A percentile compares a stretch with the other conserved stretches of the same genome.
These are phyloP conservation scores for Gnetum montanum DNA, from an alignment of 75 land plant genomes.

Conservation along the genomic window DNA sequence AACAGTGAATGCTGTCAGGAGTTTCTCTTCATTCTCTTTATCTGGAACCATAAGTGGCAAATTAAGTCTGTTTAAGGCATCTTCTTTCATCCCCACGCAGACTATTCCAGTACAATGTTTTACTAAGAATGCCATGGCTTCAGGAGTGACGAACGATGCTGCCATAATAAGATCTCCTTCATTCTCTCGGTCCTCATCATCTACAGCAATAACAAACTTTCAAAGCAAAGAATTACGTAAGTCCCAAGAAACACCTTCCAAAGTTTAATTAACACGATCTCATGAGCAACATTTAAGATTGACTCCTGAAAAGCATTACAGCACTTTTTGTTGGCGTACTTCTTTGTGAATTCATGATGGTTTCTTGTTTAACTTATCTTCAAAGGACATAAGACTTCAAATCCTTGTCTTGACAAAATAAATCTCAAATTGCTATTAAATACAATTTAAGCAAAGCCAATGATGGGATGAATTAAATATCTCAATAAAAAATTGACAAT, in stretches of 20 bases:
- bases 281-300: too few species aligned
- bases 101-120: conserved; percentile 95
- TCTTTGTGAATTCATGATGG: too few species aligned
- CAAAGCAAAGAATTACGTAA: not conserved
- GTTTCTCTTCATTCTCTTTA: conserved; percentile 80
- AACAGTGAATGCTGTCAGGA: conserved; percentile 83
- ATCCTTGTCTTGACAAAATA: too few species aligned
- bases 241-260: too few species aligned
- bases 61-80: conserved; percentile 63
- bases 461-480: too few species aligned
- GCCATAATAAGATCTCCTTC: conserved; percentile 99
- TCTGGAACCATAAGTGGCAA: conserved; percentile 78
- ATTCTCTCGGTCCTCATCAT: conserved; percentile 98
- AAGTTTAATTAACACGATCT: not conserved
- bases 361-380: too few species aligned
- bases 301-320: too few species aligned
- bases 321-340: too few species aligned
- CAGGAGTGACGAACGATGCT: conserved; percentile 71
- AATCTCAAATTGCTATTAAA: too few species aligned
- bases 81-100: conserved; percentile 91
- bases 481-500: too few species aligned
- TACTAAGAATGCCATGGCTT: conserved; percentile 86
- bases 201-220: conserved; percentile 93
- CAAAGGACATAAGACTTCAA: too few species aligned
- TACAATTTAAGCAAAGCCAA: too few species aligned